Conservation (phyloP, 176 grass and related monocot species). For the Cocos nucifera region DNA sequence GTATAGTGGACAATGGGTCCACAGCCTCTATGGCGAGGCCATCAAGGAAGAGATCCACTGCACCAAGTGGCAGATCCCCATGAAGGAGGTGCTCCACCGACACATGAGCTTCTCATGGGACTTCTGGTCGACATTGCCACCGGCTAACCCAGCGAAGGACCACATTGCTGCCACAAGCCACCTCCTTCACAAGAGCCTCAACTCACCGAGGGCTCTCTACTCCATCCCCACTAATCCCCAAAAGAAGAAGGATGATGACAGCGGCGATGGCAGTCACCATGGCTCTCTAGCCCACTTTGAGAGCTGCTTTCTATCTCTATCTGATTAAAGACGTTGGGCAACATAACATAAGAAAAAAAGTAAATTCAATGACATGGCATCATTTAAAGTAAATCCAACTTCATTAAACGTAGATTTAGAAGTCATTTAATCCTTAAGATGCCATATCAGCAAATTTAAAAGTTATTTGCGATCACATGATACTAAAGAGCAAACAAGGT, state of each 20-base stretch:
- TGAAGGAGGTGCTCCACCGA: neutral
- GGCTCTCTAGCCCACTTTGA: neutral
- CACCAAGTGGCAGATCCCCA: neutral
- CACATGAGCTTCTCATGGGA: neutral
- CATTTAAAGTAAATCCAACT: too few relatives aligned
- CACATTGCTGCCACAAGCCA: slow-evolving; percentile 6
- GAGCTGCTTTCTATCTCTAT: neutral
- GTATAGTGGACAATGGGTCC: neutral
- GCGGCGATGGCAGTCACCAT: neutral
- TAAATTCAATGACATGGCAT: too few relatives aligned
- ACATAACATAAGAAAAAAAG: too few relatives aligned
- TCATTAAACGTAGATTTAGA: too few relatives aligned
- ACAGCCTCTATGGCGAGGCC: slow-evolving; percentile 3
- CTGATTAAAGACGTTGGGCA: neutral
- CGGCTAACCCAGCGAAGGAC: neutral
- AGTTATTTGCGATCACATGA: too few relatives aligned
- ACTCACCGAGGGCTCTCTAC: neutral
- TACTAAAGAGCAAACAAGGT: too few relatives aligned
- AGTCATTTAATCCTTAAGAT: too few relatives aligned
- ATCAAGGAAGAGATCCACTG: slow-evolving; percentile 2
- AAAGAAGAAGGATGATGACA: neutral
- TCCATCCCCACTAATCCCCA: neutral
- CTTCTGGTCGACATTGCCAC: neutral
- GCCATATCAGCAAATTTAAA: too few relatives aligned
- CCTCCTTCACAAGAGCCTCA: slow-evolving; percentile 1